Percentiles rank a stretch among this genome's conserved stretches.
phyloP scores from a whole-genome alignment of 805 yeast genomes.

The Candida verbasci region DNA sequence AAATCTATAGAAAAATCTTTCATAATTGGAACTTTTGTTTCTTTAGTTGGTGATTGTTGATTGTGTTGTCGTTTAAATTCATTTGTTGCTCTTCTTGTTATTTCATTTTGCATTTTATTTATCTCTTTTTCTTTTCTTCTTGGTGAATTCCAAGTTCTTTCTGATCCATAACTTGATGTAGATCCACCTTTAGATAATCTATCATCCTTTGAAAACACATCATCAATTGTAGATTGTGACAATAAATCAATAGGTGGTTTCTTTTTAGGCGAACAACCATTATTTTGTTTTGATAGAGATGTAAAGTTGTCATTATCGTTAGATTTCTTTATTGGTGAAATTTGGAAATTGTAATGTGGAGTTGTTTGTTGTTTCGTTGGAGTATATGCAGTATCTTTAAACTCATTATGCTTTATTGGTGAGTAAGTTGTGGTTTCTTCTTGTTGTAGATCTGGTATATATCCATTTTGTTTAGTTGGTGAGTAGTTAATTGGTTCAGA shows the following conservation, averaged over 20 bases:
- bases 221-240: conserved; percentile 6
- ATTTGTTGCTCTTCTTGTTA: conserved; percentile 27
- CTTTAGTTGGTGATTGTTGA: neutral
- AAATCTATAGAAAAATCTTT: conserved; percentile 43
- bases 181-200: conserved; percentile 12
- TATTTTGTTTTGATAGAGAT: no score
- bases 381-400: no score
- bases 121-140: conserved; percentile 29
- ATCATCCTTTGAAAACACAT: conserved; percentile 8
- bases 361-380: neutral
- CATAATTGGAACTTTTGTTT: conserved; percentile 27
- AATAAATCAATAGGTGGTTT: conserved; percentile 7
- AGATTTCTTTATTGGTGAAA: neutral
- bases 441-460: no score
- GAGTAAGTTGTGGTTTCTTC: neutral
- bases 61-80: conserved; percentile 16
- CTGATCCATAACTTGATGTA: conserved; percentile 15
- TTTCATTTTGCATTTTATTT: conserved; percentile 32
- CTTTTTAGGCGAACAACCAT: conserved; percentile 8
- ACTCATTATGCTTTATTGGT: neutral
- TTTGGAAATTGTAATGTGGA: neutral
- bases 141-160: conserved; percentile 43
- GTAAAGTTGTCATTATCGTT: neutral
- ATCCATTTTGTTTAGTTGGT: neutral
- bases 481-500: neutral